Evolutionary conservation across 352 stramenopile species (phyloP).

Genomic region (Halophytophthora polymorphica): DNA sequence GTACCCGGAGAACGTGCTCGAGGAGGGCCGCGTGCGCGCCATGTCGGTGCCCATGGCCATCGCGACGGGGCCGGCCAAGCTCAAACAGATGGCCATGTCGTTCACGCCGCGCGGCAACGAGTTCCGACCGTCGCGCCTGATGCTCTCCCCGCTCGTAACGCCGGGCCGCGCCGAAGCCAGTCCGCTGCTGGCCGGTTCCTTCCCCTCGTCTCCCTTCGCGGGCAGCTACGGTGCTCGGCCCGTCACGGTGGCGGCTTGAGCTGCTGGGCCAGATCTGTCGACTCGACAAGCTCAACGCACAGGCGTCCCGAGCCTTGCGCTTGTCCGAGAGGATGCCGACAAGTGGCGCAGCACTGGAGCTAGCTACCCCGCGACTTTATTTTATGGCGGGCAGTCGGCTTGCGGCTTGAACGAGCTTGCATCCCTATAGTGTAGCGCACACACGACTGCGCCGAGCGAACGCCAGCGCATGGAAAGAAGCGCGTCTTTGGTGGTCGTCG

Average conservation of each 20-base stretch:
- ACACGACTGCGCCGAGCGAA: too few relatives aligned
- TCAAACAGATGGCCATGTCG: conserved; percentile 11
- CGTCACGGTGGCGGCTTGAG: conserved; percentile 6
- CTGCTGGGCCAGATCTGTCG: not conserved
- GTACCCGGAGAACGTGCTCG: not conserved
- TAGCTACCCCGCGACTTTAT: too few relatives aligned
- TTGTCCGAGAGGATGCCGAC: too few relatives aligned
- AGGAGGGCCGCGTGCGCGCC: not conserved
- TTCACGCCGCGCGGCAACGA: not conserved
- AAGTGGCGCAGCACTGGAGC: too few relatives aligned
- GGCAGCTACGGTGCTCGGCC: conserved; percentile 8
- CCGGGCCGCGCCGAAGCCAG: not conserved
- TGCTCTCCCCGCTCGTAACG: conserved; percentile 9
- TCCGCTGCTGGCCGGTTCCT: not conserved
- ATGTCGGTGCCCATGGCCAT: conserved; percentile 1
- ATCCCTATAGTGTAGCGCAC: too few relatives aligned
- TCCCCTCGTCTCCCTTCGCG: conserved; percentile 1
- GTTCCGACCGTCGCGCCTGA: conserved; percentile 6
- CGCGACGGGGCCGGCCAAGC: conserved; percentile 8
- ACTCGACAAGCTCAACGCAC: too few relatives aligned
- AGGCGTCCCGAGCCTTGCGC: too few relatives aligned
- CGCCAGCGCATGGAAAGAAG: too few relatives aligned
- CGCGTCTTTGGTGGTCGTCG: too few relatives aligned
- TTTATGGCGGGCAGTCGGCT: too few relatives aligned
- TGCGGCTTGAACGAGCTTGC: too few relatives aligned